These are phyloP conservation scores for Podospora comata DNA, from an alignment of 495 filamentous ascomycete genomes.

Conservation along the genomic window DNA sequence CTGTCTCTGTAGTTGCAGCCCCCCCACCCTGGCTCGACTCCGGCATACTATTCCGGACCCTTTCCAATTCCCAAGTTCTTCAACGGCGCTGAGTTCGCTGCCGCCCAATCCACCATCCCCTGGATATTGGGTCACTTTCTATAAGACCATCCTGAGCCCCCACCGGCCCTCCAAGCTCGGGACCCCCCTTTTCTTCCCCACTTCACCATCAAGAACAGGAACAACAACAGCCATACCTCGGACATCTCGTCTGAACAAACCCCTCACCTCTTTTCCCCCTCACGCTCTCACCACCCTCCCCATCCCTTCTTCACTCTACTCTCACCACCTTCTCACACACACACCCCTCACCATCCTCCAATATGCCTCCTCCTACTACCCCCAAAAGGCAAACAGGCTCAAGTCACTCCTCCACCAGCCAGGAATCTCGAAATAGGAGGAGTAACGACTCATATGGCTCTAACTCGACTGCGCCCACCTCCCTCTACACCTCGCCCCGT, in stretches of 20 bases:
- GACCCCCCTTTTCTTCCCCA: slow-evolving; percentile 8
- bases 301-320: neutral
- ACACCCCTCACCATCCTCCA: slow-evolving; percentile 11
- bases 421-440: slow-evolving; percentile 51
- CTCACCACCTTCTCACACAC: slow-evolving; percentile 11
- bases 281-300: slow-evolving; percentile 11
- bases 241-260: neutral
- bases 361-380: slow-evolving; percentile 26
- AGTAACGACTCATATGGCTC: slow-evolving; percentile 64
- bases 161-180: slow-evolving; percentile 17
- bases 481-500: slow-evolving; percentile 54
- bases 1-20: slow-evolving; percentile 14
- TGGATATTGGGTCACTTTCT: slow-evolving; percentile 13
- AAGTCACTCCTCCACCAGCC: slow-evolving; percentile 49
- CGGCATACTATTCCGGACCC: slow-evolving; percentile 25
- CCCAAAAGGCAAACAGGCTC: slow-evolving; percentile 32
- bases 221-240: neutral
- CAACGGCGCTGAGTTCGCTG: slow-evolving; percentile 12
- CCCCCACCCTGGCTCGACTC: slow-evolving; percentile 9
- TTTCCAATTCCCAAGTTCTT: slow-evolving; percentile 22
- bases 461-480: slow-evolving; percentile 65
- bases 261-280: slow-evolving; percentile 6
- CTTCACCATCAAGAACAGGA: neutral
- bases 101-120: slow-evolving; percentile 22
- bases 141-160: slow-evolving; percentile 30